Evolutionary conservation across 2,329 filamentous ascomycete genomes (phyloP), one percentile per base, ranked within the genome.

Genomic region (Aureobasidium leucospermi): DNA sequence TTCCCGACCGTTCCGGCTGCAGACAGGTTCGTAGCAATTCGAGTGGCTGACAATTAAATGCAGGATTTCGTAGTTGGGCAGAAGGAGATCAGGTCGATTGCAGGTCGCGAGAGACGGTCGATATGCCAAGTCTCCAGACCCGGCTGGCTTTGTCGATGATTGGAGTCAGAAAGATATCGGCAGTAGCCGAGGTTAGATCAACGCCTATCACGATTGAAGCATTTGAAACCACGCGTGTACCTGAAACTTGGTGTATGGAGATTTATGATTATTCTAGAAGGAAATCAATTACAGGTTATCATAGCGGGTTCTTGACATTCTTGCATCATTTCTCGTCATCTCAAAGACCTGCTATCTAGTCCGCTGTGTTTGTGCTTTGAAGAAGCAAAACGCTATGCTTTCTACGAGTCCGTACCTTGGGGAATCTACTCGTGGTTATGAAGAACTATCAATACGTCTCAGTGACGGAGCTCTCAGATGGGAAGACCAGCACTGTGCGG

Each of bases 1-100:
- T 5, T 16, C 42, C 55, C 55, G 55, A 41, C 55, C 55, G 55
- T 58, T 58, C 32, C 34, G 51, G 56, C 47, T 59, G 56, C 56
- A 59, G 56, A 29, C 6, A 38, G 4, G 16, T 34, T 28, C 31
- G 52, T 48, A 34, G 23, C 48, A 23, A 9, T 48, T 41, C 5
- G 28, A 39, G 34, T 48, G 55, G 55, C 43, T 58, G 42, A 13
- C 13, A 28, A 41, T 19, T 48, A 9, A 13, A 58, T 38, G 53
- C 43, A 57, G 38, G 42, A 36, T 45, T 38, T 57, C 19, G 52
- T 57, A 43, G 42, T 36, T 45, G 19, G 52, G 15, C 19, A 38
- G 42, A 28, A 36, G 28, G 43, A 47, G 13, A 9, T 34, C 16
- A 13, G 16, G 8, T 58, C 41, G 34, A 48, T 58, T 58, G 19